phyloP scores from a whole-genome alignment of 1,139 yeast species.

The Suhomyces taliae region DNA sequence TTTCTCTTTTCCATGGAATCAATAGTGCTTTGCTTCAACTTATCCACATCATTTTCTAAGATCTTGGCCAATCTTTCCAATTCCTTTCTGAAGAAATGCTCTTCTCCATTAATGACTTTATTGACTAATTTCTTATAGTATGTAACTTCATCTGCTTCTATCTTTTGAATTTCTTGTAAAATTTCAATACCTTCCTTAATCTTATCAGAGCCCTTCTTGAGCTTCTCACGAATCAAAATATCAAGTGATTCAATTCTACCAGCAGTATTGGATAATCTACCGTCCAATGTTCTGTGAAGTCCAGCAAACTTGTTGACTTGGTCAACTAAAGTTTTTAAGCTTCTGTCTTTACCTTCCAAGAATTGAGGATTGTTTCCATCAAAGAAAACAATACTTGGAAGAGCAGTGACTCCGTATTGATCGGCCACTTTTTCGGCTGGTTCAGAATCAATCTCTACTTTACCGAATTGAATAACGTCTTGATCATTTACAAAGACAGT shows the following conservation, averaged over 20 bases:
- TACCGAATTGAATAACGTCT: conserved; percentile 42
- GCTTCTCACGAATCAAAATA: conserved; percentile 25
- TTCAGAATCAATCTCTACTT: conserved; percentile 47
- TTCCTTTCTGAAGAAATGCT: conserved; percentile 52
- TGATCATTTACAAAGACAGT: conserved; percentile 30
- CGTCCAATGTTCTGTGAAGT: conserved; percentile 51
- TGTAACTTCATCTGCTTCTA: conserved; percentile 11
- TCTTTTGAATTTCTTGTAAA: conserved; percentile 15
- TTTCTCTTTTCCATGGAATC: conserved; percentile 51
- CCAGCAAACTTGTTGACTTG: conserved; percentile 54
- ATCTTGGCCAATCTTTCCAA: conserved; percentile 49
- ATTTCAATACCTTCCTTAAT: conserved; percentile 12
- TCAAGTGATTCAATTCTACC: conserved; percentile 55
- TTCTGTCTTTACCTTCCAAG: conserved; percentile 42
- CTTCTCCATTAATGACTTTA: conserved; percentile 50
- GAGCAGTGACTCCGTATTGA: conserved; percentile 43
- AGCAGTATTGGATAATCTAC: conserved; percentile 50
- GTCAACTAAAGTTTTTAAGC: conserved; percentile 42
- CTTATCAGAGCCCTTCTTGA: conserved; percentile 14
- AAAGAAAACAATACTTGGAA: conserved; percentile 58
- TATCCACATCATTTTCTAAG: conserved; percentile 36
- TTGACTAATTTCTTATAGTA: conserved; percentile 55
- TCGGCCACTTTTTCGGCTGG: conserved; percentile 42
- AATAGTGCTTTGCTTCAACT: conserved; percentile 31
- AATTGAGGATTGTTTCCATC: conserved; percentile 34